phyloP scores from a whole-genome alignment of 805 yeast genomes.

The Yamadazyma paraphyllophila region DNA sequence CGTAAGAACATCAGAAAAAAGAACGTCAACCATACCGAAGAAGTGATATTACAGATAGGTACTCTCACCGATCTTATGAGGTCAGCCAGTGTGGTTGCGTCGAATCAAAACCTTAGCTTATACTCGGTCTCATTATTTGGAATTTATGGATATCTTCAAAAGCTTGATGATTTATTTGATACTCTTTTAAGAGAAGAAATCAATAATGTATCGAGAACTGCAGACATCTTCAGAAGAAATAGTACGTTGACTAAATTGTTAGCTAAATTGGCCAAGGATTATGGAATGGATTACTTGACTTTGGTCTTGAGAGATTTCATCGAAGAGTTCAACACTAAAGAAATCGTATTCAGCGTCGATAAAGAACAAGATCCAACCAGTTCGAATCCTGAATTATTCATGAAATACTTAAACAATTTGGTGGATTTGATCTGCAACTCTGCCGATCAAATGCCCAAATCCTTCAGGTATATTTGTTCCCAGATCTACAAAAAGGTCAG shows the following conservation, averaged over 20 bases:
- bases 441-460: slow-evolving; percentile 59
- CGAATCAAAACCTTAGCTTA: slow-evolving; percentile 66
- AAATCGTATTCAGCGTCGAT: slow-evolving; percentile 65
- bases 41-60: slow-evolving; percentile 25
- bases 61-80: slow-evolving; percentile 44
- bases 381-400: slow-evolving; percentile 41
- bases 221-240: slow-evolving; percentile 76
- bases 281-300: slow-evolving; percentile 59
- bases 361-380: slow-evolving; percentile 30
- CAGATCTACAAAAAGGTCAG: slow-evolving; percentile 58
- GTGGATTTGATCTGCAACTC: slow-evolving; percentile 61
- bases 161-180: slow-evolving; percentile 46
- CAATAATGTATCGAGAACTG: slow-evolving; percentile 53
- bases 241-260: slow-evolving; percentile 78
- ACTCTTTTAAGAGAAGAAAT: slow-evolving; percentile 64
- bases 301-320: slow-evolving; percentile 56
- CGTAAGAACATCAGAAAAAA: slow-evolving; percentile 21
- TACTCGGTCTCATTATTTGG: slow-evolving; percentile 64
- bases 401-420: slow-evolving; percentile 52
- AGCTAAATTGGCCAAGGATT: slow-evolving; percentile 66
- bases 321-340: slow-evolving; percentile 46
- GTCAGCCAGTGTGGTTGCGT: slow-evolving; percentile 59
- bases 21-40: slow-evolving; percentile 29
- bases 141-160: slow-evolving; percentile 42
- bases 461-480: slow-evolving; percentile 68